Conservation (phyloP, 1,284 basidiomycete species). For the Papiliotrema laurentii region DNA sequence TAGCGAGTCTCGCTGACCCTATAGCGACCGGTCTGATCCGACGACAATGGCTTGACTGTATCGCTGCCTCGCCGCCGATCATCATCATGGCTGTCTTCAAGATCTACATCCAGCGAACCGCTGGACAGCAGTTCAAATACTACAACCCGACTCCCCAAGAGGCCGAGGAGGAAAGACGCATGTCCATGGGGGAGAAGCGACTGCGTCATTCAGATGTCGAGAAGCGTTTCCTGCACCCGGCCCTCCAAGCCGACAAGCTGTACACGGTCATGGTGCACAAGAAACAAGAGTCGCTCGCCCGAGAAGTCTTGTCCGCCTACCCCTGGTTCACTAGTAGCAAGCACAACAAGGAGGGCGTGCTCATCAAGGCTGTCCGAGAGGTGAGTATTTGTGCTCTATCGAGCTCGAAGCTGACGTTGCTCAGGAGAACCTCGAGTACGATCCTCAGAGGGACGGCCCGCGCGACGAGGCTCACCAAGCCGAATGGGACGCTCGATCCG, state of each 20-base stretch:
- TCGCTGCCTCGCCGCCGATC: constrained; percentile 62
- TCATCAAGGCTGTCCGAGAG: constrained; percentile 45
- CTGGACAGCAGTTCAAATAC: constrained; percentile 69
- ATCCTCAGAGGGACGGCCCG: constrained; percentile 37
- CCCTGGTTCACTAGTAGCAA: constrained; percentile 42
- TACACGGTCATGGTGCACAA: constrained; percentile 50
- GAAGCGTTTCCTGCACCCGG: constrained; percentile 52
- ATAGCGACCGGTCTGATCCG: constrained; percentile 80
- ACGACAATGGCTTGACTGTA: constrained; percentile 57
- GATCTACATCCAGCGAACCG: constrained; percentile 65
- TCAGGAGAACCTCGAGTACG: constrained; percentile 48
- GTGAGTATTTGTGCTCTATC: constrained; percentile 13
- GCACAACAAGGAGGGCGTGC: constrained; percentile 32
- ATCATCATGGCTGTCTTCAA: constrained; percentile 75
- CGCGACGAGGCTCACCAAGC: constrained; percentile 31
- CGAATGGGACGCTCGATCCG: constrained; percentile 41
- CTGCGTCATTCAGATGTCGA: constrained; percentile 23
- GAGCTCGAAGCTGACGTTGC: constrained; percentile 2
- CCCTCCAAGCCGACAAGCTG: constrained; percentile 47
- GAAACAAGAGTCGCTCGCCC: constrained; percentile 41
- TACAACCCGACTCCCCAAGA: constrained; percentile 52
- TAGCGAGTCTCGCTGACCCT: constrained; percentile 1
- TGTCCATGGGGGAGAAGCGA: constrained; percentile 33
- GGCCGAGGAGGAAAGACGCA: constrained; percentile 35
- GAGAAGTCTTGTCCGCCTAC: constrained; percentile 42